A percentile compares a stretch with the other conserved stretches of the same genome.
These are phyloP conservation scores for Sporopachydermia lactativora DNA, from an alignment of 805 yeast species.

Conservation along the genomic window DNA sequence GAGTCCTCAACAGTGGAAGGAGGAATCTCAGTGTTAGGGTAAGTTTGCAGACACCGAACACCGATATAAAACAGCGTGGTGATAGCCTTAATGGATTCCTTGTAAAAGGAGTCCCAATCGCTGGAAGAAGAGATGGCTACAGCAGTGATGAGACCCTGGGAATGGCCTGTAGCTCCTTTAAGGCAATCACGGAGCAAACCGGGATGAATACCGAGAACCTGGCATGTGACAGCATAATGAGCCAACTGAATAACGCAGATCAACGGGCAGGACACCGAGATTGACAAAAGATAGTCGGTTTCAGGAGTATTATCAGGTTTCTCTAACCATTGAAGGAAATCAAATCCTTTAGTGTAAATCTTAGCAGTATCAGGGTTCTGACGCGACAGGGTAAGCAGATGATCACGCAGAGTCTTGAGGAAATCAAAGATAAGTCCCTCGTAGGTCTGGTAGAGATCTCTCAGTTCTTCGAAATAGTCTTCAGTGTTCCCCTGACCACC, in stretches of 20 bases:
- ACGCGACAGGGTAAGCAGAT: slow-evolving; percentile 53
- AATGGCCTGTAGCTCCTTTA: slow-evolving; percentile 75
- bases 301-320: slow-evolving; percentile 81
- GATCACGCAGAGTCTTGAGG: slow-evolving; percentile 51
- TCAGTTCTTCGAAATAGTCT: slow-evolving; percentile 92
- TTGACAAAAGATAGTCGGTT: slow-evolving; percentile 72
- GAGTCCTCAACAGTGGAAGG: slow-evolving; percentile 90
- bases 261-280: slow-evolving; percentile 94
- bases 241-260: slow-evolving; percentile 92
- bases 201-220: slow-evolving; percentile 74
- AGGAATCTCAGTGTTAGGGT: slow-evolving; percentile 88
- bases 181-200: slow-evolving; percentile 61
- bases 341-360: slow-evolving; percentile 87
- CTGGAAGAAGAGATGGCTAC: slow-evolving; percentile 72
- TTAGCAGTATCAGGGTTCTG: slow-evolving; percentile 68
- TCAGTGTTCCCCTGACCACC: slow-evolving; percentile 99
- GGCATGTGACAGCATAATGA: slow-evolving; percentile 82
- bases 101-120: slow-evolving; percentile 74
- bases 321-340: slow-evolving; percentile 76
- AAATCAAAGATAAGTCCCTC: slow-evolving; percentile 61
- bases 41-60: slow-evolving; percentile 75
- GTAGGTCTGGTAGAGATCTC: slow-evolving; percentile 70
- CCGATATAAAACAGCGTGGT: slow-evolving; percentile 87
- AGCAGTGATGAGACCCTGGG: slow-evolving; percentile 88
- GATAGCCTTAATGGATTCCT: slow-evolving; percentile 61